phyloP scores from a whole-genome alignment of 2,329 filamentous ascomycete genomes.

The Coniosporium tulheliwenetii region DNA sequence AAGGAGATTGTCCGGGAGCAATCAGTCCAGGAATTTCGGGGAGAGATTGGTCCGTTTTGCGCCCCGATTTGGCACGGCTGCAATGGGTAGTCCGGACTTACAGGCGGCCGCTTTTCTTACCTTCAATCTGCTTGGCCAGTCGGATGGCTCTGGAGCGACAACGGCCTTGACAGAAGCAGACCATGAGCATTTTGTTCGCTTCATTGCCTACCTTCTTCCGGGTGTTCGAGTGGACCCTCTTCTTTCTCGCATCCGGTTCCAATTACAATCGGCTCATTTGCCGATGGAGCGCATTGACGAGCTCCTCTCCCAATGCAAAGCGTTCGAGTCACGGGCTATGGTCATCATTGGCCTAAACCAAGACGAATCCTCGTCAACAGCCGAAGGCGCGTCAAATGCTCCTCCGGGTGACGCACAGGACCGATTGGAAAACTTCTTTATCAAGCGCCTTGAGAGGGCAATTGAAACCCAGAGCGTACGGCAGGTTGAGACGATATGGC shows the following conservation, averaged over 20 bases:
- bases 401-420: no score
- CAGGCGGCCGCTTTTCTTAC: background rate
- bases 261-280: no score
- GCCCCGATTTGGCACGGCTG: background rate
- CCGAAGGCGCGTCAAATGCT: no score
- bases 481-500: slow-evolving; percentile 7
- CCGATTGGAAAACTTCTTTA: background rate
- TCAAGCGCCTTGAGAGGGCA: slow-evolving; percentile 6
- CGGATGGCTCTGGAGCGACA: background rate
- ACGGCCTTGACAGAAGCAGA: background rate
- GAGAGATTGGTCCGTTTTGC: background rate
- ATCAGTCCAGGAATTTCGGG: background rate
- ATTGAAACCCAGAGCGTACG: slow-evolving; percentile 7
- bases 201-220: background rate
- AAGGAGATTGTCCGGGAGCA: no score
- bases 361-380: no score
- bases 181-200: background rate
- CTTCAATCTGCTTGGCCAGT: background rate
- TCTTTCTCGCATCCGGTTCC: background rate
- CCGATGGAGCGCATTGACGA: no score
- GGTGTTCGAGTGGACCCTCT: background rate
- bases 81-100: background rate
- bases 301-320: no score
- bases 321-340: no score
- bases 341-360: no score